These are phyloP conservation scores for Hydrangea macrophylla DNA, from an alignment of 148 eudicot genomes.

Conservation along the genomic window DNA sequence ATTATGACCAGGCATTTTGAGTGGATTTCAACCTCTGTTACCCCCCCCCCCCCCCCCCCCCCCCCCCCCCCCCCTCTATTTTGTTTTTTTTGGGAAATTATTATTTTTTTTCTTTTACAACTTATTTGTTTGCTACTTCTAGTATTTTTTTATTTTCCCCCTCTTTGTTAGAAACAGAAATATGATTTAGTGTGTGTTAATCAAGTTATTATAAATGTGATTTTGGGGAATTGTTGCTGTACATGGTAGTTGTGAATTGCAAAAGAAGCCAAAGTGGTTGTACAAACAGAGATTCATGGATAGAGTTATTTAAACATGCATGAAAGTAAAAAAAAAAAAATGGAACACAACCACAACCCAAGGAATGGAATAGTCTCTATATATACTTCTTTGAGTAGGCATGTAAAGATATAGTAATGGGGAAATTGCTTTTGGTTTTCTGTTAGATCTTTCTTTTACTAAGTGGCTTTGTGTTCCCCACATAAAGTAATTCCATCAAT, in stretches of 20 bases:
- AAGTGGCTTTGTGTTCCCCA: conserved; percentile 24
- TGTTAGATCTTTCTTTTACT: conserved; percentile 12
- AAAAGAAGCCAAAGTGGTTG: too few species aligned
- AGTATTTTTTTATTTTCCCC: too few species aligned
- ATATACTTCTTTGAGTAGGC: neutral
- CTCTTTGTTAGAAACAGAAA: too few species aligned
- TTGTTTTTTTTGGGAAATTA: too few species aligned
- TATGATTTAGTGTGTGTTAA: too few species aligned
- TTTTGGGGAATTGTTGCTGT: too few species aligned
- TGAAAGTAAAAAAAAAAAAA: neutral
- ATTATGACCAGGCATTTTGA: neutral
- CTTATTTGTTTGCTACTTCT: too few species aligned
- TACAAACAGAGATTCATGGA: neutral
- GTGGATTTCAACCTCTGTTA: neutral
- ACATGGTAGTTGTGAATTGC: too few species aligned
- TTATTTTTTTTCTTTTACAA: too few species aligned
- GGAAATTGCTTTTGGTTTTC: conserved; percentile 11
- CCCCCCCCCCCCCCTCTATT: too few species aligned
- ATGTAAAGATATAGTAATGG: conserved; percentile 1
- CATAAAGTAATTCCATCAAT: conserved; percentile 21
- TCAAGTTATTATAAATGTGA: too few species aligned
- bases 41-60: too few species aligned
- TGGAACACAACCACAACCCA: neutral
- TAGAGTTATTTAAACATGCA: neutral
- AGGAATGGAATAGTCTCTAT: conserved; percentile 5